Conservation (phyloP, 2,329 filamentous ascomycete species). For the Phaeosphaeria sp. region DNA sequence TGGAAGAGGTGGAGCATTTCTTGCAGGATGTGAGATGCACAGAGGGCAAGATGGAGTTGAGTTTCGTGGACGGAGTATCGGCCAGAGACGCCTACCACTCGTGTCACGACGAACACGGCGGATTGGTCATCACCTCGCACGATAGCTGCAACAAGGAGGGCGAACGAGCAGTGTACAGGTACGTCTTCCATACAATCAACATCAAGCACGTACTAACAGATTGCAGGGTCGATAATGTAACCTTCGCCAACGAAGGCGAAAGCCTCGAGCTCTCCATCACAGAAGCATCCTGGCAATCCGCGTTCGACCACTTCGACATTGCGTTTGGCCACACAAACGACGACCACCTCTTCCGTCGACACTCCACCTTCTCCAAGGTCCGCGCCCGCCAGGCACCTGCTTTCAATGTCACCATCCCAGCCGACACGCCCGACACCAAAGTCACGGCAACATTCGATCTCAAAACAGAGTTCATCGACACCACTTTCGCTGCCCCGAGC, state of each 20-base stretch:
- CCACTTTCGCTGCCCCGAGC: constrained; percentile 27
- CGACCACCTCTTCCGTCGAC: constrained; percentile 37
- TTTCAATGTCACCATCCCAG: constrained; percentile 21
- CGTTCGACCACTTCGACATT: constrained; percentile 39
- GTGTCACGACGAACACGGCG: constrained; percentile 27
- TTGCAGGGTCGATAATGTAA: constrained; percentile 30
- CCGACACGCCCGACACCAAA: constrained; percentile 25
- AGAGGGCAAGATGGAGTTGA: constrained; percentile 32
- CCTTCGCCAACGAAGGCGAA: constrained; percentile 29
- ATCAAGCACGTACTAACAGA: neutral
- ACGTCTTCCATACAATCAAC: constrained; percentile 11
- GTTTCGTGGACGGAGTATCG: constrained; percentile 33
- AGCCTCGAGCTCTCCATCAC: constrained; percentile 33
- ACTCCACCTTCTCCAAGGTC: constrained; percentile 31
- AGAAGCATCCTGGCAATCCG: constrained; percentile 34
- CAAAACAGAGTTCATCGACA: constrained; percentile 27
- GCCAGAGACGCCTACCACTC: constrained; percentile 36
- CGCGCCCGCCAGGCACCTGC: constrained; percentile 27
- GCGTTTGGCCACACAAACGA: constrained; percentile 42
- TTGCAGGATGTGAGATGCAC: constrained; percentile 38
- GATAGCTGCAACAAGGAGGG: constrained; percentile 45
- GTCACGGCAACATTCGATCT: constrained; percentile 31
- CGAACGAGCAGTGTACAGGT: constrained; percentile 45
- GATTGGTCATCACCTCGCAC: constrained; percentile 49
- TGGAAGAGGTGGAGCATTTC: constrained; percentile 48